Evolutionary conservation across 192 early-diverging fungal species (phyloP), one percentile per base, ranked within the genome.

Genomic region (Backusella circina): DNA sequence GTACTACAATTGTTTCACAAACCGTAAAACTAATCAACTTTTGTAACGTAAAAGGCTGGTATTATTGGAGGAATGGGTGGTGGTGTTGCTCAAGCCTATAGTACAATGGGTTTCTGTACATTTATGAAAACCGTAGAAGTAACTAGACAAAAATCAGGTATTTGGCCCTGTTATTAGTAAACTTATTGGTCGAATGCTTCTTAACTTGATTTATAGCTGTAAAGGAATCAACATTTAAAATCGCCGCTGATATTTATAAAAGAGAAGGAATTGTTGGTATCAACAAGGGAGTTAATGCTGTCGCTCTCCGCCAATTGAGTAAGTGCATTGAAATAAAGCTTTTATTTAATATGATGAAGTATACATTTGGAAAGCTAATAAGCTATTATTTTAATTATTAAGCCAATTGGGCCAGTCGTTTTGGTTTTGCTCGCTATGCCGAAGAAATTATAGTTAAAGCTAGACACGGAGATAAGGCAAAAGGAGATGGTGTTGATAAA

Each of bases 101-200:
- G 95, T 51, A 99, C 97, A 26, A 99, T 99, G 97, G 97, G 97
- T 15, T 98, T 98, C 85, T 98, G 96, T 83, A 99, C 97, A 2
- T 97, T 98, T 84, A 97, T 99, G 97, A 95, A 96, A 87, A 98
- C 97, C 1, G 93, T 94, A 23, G 97, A 99, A 77, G 96, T 99
- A 31, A 99, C 97, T 6, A 91, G 96, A 54, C 95, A 96, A 87
- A 98, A 98, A 87, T 85, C 86, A 47, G 87, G 74, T 75, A 69
- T 51, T 61, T 23, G 2, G 9, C n/a, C 13, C 13, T 23, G n/a
- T 28, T 61, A 28, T 1, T 44, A 44, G 3, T 44, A 28, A 5
- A 26, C 23, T n/a, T 12, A 28, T 61, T 28, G 8, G 9, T 28
- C 3, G 23, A 26, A 61, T 26, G 4, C 8, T 33, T 23, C n/a